phyloP scores from a whole-genome alignment of 306 rosid genomes.

The Acacia crassicarpa region DNA sequence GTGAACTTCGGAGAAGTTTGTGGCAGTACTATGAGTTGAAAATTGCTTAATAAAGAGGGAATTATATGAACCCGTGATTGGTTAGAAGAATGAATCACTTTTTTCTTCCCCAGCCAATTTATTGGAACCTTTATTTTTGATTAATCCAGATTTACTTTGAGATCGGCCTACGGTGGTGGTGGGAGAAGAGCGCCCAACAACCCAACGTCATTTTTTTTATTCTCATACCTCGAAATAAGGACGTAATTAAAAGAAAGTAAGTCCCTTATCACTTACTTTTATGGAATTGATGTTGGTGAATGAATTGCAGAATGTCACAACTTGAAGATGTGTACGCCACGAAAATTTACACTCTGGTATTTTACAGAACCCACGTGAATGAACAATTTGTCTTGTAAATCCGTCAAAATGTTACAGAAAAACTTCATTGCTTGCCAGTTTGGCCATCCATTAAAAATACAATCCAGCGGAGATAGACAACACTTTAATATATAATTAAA shows the following conservation, averaged over 20 bases:
- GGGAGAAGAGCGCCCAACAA: no score
- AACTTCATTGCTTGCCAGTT: not conserved
- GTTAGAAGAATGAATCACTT: slow-evolving; percentile 23
- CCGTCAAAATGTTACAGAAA: not conserved
- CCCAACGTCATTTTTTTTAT: no score
- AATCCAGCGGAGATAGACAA: slow-evolving; percentile 12
- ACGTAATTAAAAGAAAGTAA: no score
- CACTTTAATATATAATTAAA: not conserved
- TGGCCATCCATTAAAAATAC: not conserved
- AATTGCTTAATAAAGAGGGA: not conserved
- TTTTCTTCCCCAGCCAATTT: no score
- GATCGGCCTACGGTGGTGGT: no score
- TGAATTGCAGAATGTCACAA: not conserved
- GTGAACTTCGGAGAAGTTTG: slow-evolving; percentile 19
- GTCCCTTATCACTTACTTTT: no score
- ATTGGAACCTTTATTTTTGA: no score
- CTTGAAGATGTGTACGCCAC: not conserved
- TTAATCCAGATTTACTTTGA: no score
- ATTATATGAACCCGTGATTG: slow-evolving; percentile 12
- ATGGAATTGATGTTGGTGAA: no score
- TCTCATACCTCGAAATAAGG: no score
- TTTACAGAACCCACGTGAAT: slow-evolving; percentile 25
- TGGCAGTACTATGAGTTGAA: slow-evolving; percentile 2
- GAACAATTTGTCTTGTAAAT: not conserved
- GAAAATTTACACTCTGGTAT: slow-evolving; percentile 8